Evolutionary conservation across 139 green algal genomes (phyloP).

Genomic region (Nannochloris sp.): DNA sequence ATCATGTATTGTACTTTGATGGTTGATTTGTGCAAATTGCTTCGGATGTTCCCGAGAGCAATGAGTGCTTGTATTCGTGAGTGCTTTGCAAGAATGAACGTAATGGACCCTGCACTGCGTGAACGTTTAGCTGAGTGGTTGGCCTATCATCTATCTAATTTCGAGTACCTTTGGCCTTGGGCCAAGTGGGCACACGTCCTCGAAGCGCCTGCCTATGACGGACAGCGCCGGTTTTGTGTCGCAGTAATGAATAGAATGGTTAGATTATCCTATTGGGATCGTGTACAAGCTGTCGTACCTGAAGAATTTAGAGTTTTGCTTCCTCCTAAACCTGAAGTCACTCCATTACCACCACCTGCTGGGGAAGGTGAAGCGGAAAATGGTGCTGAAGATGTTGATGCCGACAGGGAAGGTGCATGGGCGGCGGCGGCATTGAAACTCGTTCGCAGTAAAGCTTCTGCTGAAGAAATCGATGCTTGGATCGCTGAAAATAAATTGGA

Average conservation of each 20-base stretch:
- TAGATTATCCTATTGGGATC: constrained; percentile 53
- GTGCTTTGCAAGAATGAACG: constrained; percentile 50
- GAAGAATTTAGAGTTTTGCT: constrained; percentile 47
- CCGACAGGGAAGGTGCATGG: constrained; percentile 9
- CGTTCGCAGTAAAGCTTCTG: constrained; percentile 13
- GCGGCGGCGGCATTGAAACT: constrained; percentile 31
- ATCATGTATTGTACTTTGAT: constrained; percentile 81
- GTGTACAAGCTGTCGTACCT: constrained; percentile 37
- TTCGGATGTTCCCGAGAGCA: constrained; percentile 38
- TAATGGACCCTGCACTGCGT: constrained; percentile 64
- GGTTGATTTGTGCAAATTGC: constrained; percentile 71
- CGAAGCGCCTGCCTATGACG: constrained; percentile 46
- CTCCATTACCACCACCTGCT: constrained; percentile 22
- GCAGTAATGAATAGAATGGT: constrained; percentile 55
- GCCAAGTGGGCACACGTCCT: constrained; percentile 62
- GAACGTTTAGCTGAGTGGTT: constrained; percentile 70
- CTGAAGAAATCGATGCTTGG: constrained; percentile 20
- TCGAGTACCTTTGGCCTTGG: constrained; percentile 89
- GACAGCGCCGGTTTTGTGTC: constrained; percentile 60
- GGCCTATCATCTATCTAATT: constrained; percentile 84
- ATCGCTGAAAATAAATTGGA: constrained; percentile 14
- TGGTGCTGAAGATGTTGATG: not conserved
- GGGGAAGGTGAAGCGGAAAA: constrained; percentile 4
- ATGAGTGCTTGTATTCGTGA: constrained; percentile 65
- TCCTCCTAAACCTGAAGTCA: constrained; percentile 36